phyloP scores from a whole-genome alignment of 2,329 filamentous ascomycete genomes.

The Helicocarpus griseus region DNA sequence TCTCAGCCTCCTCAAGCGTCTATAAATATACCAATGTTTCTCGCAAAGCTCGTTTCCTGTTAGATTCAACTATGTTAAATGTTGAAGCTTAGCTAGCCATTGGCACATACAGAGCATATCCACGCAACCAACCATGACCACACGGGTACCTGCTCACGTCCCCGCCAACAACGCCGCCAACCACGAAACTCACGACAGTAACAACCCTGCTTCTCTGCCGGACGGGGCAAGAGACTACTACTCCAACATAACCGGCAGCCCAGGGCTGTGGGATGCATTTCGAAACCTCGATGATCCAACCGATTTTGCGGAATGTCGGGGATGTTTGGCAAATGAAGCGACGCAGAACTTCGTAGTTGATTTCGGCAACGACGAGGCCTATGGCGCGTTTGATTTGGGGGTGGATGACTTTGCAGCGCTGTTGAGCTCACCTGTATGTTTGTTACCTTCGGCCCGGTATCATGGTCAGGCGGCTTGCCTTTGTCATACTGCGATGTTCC shows the following conservation, averaged over 20 bases:
- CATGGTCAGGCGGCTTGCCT: too few relatives aligned
- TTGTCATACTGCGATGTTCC: too few relatives aligned
- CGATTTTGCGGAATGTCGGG: constrained; percentile 23
- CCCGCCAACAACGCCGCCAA: neutral
- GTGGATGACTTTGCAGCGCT: constrained; percentile 25
- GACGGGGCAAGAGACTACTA: constrained; percentile 21
- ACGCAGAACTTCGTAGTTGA: constrained; percentile 35
- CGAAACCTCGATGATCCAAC: constrained; percentile 28
- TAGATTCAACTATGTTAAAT: too few relatives aligned
- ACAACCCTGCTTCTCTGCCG: constrained; percentile 10
- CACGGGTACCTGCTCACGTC: too few relatives aligned
- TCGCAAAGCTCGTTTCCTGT: too few relatives aligned
- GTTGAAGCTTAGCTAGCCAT: too few relatives aligned
- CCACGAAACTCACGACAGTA: neutral
- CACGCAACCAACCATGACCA: too few relatives aligned
- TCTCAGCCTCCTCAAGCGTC: too few relatives aligned
- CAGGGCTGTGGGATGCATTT: constrained; percentile 20
- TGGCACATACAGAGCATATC: too few relatives aligned
- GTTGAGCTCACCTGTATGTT: constrained; percentile 24
- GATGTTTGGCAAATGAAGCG: constrained; percentile 18
- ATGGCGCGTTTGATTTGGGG: constrained; percentile 29
- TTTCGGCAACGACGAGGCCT: constrained; percentile 34
- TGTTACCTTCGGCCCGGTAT: too few relatives aligned
- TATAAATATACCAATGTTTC: too few relatives aligned
- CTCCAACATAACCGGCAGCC: constrained; percentile 16